Evolutionary conservation across 1,284 basidiomycete genomes (phyloP).

Genomic region (Moniliella sp.): DNA sequence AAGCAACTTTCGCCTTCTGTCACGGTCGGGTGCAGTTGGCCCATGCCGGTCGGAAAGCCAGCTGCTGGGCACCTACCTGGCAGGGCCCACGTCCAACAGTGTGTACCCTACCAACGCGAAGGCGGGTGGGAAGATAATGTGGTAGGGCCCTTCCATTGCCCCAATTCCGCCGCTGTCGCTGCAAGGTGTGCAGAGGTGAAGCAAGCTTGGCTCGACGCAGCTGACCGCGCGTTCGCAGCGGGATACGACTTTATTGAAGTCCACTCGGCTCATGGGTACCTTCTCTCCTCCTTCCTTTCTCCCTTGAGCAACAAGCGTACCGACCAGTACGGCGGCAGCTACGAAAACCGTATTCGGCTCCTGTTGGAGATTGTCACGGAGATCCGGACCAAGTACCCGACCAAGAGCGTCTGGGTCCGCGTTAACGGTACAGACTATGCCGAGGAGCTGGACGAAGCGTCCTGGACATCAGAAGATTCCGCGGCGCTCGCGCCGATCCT

Average conservation of each 20-base stretch:
- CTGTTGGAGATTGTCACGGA: conserved; percentile 10
- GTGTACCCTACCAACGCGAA: conserved; percentile 10
- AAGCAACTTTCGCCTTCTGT: conserved; percentile 43
- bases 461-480: conserved; percentile 19
- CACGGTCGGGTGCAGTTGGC: conserved; percentile 58
- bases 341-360: conserved; percentile 20
- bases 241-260: conserved; percentile 52
- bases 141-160: conserved; percentile 45
- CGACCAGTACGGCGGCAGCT: conserved; percentile 25
- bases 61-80: conserved; percentile 34
- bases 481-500: conserved; percentile 14
- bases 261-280: conserved; percentile 40
- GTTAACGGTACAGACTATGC: conserved; percentile 22
- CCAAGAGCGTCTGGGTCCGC: conserved; percentile 25
- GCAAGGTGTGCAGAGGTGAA: too few species aligned
- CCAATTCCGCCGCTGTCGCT: conserved; percentile 39
- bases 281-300: conserved; percentile 39
- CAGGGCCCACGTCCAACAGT: conserved; percentile 28
- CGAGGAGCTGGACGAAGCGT: conserved; percentile 11
- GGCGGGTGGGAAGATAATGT: conserved; percentile 53
- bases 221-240: conserved; percentile 38
- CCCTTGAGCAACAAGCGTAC: conserved; percentile 25
- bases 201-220: conserved; percentile 47
- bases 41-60: conserved; percentile 56
- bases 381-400: conserved; percentile 17